Percentiles rank a stretch among this genome's conserved stretches.
These are phyloP conservation scores for Penstemon barbatus DNA, from an alignment of 257 asterid species.

Conservation along the genomic window DNA sequence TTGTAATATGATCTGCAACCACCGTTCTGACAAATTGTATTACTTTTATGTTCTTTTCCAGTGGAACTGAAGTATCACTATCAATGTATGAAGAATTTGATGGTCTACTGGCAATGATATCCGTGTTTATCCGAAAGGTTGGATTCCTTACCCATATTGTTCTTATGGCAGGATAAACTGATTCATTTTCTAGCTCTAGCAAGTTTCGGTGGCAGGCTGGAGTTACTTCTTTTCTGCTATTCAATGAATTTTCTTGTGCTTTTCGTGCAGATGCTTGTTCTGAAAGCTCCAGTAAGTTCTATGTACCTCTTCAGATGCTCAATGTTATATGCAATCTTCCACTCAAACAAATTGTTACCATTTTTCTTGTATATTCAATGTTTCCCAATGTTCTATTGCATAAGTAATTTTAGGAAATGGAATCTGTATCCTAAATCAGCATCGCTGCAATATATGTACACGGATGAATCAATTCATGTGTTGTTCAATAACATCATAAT, in stretches of 20 bases:
- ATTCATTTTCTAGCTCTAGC: conserved; percentile 7
- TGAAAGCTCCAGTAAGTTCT: conserved; percentile 69
- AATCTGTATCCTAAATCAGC: conserved; percentile 12
- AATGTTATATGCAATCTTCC: conserved; percentile 22
- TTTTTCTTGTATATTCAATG: background rate
- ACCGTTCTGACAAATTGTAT: conserved; percentile 16
- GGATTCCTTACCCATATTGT: conserved; percentile 29
- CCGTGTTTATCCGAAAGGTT: conserved; percentile 65
- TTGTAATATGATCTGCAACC: conserved; percentile 22
- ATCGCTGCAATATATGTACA: background rate
- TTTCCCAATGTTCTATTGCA: conserved; percentile 10
- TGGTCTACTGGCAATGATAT: conserved; percentile 45
- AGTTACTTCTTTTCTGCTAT: conserved; percentile 21
- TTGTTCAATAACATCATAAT: conserved; percentile 18
- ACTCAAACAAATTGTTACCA: background rate
- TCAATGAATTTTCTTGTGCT: conserved; percentile 22
- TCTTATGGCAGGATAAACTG: conserved; percentile 12
- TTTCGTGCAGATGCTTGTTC: conserved; percentile 58
- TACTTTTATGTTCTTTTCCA: conserved; percentile 31
- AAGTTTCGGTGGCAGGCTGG: background rate
- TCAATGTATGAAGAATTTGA: conserved; percentile 44
- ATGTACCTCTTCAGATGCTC: conserved; percentile 23
- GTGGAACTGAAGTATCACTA: conserved; percentile 82
- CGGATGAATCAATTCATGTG: conserved; percentile 1
- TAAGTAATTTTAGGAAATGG: background rate